phyloP scores from a whole-genome alignment of 495 filamentous ascomycete species.

The Penicillium nucicola region DNA sequence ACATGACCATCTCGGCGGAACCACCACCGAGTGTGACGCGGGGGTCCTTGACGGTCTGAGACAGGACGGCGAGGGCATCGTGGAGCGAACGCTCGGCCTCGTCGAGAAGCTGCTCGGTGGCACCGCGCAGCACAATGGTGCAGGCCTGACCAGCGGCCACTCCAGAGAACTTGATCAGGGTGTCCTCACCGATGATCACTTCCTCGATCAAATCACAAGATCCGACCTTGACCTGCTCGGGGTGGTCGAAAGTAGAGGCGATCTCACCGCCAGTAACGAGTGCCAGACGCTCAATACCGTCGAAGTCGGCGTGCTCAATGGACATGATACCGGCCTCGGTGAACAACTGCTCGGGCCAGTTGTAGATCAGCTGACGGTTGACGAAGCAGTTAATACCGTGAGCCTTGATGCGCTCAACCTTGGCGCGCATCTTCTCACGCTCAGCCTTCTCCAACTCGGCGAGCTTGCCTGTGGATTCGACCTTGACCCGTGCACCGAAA shows the following conservation, averaged over 20 bases:
- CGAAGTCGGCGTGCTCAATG: constrained; percentile 98
- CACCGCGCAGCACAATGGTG: constrained; percentile 94
- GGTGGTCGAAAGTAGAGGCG: constrained; percentile 95
- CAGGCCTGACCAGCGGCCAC: constrained; percentile 93
- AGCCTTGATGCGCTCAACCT: constrained; percentile 97
- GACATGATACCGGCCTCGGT: constrained; percentile 96
- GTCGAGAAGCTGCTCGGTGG: constrained; percentile 93
- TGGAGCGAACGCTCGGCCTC: constrained; percentile 95
- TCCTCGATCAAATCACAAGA: constrained; percentile 96
- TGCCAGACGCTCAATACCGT: constrained; percentile 92
- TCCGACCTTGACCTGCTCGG: constrained; percentile 92
- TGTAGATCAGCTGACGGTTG: constrained; percentile 98
- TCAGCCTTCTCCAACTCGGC: constrained; percentile 97
- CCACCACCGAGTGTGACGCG: constrained; percentile 92
- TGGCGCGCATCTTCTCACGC: constrained; percentile 97
- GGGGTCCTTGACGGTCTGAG: constrained; percentile 93
- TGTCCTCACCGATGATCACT: constrained; percentile 96
- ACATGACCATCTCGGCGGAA: constrained; percentile 98
- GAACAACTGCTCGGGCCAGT: constrained; percentile 99
- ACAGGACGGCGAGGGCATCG: constrained; percentile 94
- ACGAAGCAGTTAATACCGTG: constrained; percentile 99
- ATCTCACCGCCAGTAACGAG: constrained; percentile 97
- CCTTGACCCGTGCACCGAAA: constrained; percentile 94
- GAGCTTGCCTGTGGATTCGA: constrained; percentile 87
- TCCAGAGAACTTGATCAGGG: constrained; percentile 93